Evolutionary conservation across 495 filamentous ascomycete species (phyloP).

Genomic region (Penicillium longicatenatum): DNA sequence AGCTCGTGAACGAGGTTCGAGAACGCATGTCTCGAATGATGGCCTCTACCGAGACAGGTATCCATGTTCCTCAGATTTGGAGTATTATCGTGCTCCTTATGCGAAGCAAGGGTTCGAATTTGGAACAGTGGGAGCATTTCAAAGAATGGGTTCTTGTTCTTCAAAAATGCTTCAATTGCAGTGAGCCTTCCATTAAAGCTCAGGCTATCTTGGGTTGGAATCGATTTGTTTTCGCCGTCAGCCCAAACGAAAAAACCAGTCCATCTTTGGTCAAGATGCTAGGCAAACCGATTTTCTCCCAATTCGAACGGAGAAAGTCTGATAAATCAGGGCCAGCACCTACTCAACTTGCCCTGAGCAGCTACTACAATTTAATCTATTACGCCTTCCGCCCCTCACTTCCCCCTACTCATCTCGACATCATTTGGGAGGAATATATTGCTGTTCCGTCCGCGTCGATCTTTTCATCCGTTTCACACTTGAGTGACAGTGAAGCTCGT

Average conservation of each 20-base stretch:
- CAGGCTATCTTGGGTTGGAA: slow-evolving; percentile 85
- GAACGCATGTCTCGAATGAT: slow-evolving; percentile 72
- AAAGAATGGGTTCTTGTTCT: slow-evolving; percentile 73
- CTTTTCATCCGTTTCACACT: slow-evolving; percentile 33
- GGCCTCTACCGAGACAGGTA: slow-evolving; percentile 59
- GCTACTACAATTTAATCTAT: slow-evolving; percentile 80
- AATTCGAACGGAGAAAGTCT: slow-evolving; percentile 64
- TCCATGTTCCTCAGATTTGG: slow-evolving; percentile 87
- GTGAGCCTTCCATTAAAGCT: slow-evolving; percentile 66
- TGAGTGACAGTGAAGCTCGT: slow-evolving; percentile 56
- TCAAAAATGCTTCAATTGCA: slow-evolving; percentile 81
- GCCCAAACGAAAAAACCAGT: slow-evolving; percentile 61
- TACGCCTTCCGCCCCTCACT: slow-evolving; percentile 78
- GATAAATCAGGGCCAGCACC: slow-evolving; percentile 58
- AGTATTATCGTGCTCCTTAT: slow-evolving; percentile 76
- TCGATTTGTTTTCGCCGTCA: slow-evolving; percentile 71
- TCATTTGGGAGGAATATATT: slow-evolving; percentile 79
- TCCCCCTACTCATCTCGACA: slow-evolving; percentile 61
- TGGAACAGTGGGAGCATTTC: slow-evolving; percentile 74
- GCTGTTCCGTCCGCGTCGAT: slow-evolving; percentile 42
- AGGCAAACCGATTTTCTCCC: slow-evolving; percentile 65
- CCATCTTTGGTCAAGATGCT: slow-evolving; percentile 64
- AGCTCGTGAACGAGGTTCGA: slow-evolving; percentile 62
- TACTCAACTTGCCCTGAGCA: slow-evolving; percentile 62
- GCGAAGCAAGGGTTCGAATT: slow-evolving; percentile 56